Evolutionary conservation across 1,139 yeast species (phyloP).

Genomic region (Yarrowia galli): DNA sequence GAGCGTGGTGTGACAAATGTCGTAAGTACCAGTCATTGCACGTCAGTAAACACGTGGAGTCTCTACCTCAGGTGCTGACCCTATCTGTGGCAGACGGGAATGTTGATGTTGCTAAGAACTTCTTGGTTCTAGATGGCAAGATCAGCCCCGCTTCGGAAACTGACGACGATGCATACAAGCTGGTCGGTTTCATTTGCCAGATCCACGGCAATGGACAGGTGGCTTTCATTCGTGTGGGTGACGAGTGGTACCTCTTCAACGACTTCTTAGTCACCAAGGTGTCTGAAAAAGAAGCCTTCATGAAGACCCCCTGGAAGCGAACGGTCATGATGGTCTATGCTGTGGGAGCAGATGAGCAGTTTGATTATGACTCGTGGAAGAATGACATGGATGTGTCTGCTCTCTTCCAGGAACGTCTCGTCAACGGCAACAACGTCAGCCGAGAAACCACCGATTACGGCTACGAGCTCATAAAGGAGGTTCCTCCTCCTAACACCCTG

Average conservation of each 20-base stretch:
- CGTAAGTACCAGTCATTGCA: slow-evolving; percentile 61
- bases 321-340: slow-evolving; percentile 80
- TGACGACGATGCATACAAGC: slow-evolving; percentile 45
- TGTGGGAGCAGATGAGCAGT: slow-evolving; percentile 51
- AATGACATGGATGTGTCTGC: slow-evolving; percentile 64
- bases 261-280: slow-evolving; percentile 89
- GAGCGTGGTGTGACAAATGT: slow-evolving; percentile 62
- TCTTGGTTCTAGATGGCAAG: slow-evolving; percentile 14
- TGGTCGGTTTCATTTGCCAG: slow-evolving; percentile 53
- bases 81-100: slow-evolving; percentile 47
- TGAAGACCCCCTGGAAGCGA: slow-evolving; percentile 79
- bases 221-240: slow-evolving; percentile 55
- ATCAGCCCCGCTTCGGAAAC: slow-evolving; percentile 1
- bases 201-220: slow-evolving; percentile 52
- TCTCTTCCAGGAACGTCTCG: slow-evolving; percentile 77
- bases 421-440: slow-evolving; percentile 69
- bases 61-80: slow-evolving; percentile 71
- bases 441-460: slow-evolving; percentile 57
- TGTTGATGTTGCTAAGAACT: slow-evolving; percentile 18
- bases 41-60: slow-evolving; percentile 57
- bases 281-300: slow-evolving; percentile 69
- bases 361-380: slow-evolving; percentile 56
- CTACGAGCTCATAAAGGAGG: slow-evolving; percentile 74
- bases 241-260: slow-evolving; percentile 83
- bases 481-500: slow-evolving; percentile 75